Percentiles rank a stretch among this genome's conserved stretches.
These are phyloP conservation scores for Gossypium davidsonii DNA, from an alignment of 441 rosid genomes.

Conservation along the genomic window DNA sequence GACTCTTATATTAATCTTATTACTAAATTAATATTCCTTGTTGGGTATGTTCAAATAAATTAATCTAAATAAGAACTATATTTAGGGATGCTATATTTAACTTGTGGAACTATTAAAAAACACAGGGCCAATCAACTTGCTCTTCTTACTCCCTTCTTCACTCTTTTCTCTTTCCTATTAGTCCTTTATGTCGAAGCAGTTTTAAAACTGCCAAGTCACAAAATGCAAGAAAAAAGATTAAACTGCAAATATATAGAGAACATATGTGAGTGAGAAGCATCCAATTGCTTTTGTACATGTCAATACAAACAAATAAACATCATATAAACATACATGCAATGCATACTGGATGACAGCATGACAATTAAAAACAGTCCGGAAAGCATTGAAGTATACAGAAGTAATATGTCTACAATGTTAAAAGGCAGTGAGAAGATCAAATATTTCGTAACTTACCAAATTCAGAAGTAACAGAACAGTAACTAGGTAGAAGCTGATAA, in stretches of 20 bases:
- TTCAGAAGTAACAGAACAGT: slow-evolving; percentile 77
- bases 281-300: background rate
- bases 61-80: background rate
- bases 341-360: background rate
- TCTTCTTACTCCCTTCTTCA: background rate
- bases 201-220: slow-evolving; percentile 3
- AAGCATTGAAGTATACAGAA: background rate
- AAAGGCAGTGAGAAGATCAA: background rate
- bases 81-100: background rate
- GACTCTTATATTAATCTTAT: background rate
- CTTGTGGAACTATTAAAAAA: background rate
- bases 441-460: slow-evolving; percentile 47
- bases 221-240: background rate
- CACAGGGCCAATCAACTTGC: background rate
- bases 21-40: background rate
- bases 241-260: background rate
- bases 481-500: slow-evolving; percentile 86
- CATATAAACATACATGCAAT: background rate
- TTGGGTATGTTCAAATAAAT: background rate
- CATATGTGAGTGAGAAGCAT: background rate
- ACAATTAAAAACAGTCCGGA: background rate
- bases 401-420: background rate
- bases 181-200: background rate
- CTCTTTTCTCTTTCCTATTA: background rate
- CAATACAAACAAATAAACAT: background rate